Evolutionary conservation across 352 stramenopile species (phyloP).

Genomic region (Phytophthora sojae): DNA sequence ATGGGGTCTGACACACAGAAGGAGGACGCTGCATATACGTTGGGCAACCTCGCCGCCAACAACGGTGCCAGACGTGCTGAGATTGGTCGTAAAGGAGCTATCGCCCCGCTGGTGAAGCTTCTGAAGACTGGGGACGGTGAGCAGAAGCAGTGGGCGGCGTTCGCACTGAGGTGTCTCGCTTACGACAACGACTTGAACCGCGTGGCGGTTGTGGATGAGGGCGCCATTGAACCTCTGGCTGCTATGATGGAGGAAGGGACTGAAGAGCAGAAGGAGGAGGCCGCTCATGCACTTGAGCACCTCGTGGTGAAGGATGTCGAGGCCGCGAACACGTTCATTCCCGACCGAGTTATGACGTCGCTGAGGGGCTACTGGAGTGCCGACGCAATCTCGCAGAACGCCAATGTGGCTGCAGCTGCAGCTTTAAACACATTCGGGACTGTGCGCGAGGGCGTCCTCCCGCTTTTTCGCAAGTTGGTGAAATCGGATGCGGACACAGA

Average conservation of each 20-base stretch:
- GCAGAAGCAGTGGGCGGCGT: slow-evolving; percentile 2
- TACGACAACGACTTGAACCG: slow-evolving; percentile 4
- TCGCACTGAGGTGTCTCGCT: slow-evolving; percentile 8
- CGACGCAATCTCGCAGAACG: slow-evolving; percentile 14
- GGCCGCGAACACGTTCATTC: not conserved
- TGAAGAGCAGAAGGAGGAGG: slow-evolving; percentile 10
- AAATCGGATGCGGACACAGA: not conserved
- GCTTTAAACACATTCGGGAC: slow-evolving; percentile 12
- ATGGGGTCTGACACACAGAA: slow-evolving; percentile 5
- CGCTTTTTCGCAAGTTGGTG: not conserved
- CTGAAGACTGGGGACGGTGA: not conserved
- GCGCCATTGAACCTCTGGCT: not conserved
- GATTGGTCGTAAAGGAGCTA: not conserved
- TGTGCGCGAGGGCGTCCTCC: slow-evolving; percentile 4
- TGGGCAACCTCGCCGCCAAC: not conserved
- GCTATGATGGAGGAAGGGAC: not conserved
- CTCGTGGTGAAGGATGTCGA: not conserved
- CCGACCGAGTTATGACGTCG: not conserved
- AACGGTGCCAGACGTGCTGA: not conserved
- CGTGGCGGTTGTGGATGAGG: slow-evolving; percentile 5
- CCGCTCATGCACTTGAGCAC: slow-evolving; percentile 5
- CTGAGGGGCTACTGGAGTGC: not conserved
- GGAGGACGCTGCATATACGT: not conserved
- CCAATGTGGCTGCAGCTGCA: not conserved
- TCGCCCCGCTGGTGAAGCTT: not conserved